Evolutionary conservation across 2,329 filamentous ascomycete genomes (phyloP).

Genomic region (Nemania abortiva): DNA sequence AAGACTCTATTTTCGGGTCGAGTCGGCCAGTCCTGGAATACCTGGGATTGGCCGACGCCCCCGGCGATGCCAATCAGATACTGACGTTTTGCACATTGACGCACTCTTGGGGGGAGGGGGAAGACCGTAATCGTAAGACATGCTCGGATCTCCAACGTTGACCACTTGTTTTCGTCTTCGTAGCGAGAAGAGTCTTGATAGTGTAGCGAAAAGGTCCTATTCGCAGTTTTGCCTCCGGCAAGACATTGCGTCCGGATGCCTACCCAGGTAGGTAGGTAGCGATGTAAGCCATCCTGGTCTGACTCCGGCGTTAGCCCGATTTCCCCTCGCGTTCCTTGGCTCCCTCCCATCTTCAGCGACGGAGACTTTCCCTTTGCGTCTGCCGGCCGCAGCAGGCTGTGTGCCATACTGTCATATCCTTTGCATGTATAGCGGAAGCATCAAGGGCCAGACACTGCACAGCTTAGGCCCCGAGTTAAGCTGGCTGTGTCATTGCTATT

Average conservation of each 20-base stretch:
- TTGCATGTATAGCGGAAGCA: neutral
- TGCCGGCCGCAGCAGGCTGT: neutral
- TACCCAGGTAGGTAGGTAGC: neutral
- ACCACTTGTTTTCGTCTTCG: neutral
- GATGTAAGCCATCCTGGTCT: neutral
- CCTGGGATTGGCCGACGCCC: conserved; percentile 9
- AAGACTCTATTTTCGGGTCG: conserved; percentile 21
- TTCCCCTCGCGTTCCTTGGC: neutral
- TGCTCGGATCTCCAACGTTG: neutral
- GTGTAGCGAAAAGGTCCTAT: neutral
- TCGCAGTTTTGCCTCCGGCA: neutral
- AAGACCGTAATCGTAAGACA: neutral
- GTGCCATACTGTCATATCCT: neutral
- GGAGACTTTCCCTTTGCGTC: neutral
- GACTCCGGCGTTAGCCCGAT: neutral
- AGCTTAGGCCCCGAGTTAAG: neutral
- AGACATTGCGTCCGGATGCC: neutral
- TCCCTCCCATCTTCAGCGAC: neutral
- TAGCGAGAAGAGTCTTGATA: neutral
- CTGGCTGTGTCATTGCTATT: neutral
- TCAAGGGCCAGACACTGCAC: neutral
- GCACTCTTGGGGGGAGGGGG: neutral
- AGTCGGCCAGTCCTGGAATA: conserved; percentile 17
- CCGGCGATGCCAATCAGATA: neutral
- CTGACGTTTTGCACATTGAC: conserved; percentile 9